Evolutionary conservation across 2,329 filamentous ascomycete species (phyloP), one percentile per base, ranked within the genome.

Genomic region (Botrytis tulipae): DNA sequence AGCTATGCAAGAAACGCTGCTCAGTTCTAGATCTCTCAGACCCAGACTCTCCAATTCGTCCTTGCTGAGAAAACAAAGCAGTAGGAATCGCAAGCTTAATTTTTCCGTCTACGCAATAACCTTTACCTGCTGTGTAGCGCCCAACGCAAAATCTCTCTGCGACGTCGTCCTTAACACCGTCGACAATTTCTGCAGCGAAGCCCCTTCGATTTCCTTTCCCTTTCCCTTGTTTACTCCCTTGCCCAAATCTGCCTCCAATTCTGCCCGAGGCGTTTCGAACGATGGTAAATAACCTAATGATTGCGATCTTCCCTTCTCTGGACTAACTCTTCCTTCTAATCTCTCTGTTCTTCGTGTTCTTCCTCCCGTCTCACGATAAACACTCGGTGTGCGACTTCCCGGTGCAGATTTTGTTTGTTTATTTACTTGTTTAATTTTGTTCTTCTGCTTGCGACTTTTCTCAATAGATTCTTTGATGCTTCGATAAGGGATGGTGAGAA

Each of bases 381-480:
- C 18, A 51, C 42, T 51, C 3, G 70, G 48, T 12, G 37, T 35
- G 10, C 71, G 57, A 59, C 62, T 68, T 35, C 25, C 40, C 5
- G 63, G 62, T 37, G 35, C 63, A 48, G 62, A 68, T 68, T 48
- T 60, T 32, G 62, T 44, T 44, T 35, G 62, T 68, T 42, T 54
- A 18, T 54, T 54, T 54, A 16, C 51, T 54, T 54, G 29, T 42
- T 68, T 72, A 8, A 37, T 48, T 57, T 51, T 40, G 18, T 60
- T 60, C 22, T 68, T 60, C 6, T 72, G 66, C 14, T 59, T 29
- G 12, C 62, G 62, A 32, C n/a, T 68, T 57, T 25, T 29, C 7
- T 60, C 62, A 54, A 72, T 61, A 40, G 69, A 70, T 44, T 76
- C 74, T 54, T 76, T 75, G 57, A 74, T 71, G 8, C 51, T 69